phyloP scores from a whole-genome alignment of 2,329 filamentous ascomycete genomes.

The Chaetomium sp. region DNA sequence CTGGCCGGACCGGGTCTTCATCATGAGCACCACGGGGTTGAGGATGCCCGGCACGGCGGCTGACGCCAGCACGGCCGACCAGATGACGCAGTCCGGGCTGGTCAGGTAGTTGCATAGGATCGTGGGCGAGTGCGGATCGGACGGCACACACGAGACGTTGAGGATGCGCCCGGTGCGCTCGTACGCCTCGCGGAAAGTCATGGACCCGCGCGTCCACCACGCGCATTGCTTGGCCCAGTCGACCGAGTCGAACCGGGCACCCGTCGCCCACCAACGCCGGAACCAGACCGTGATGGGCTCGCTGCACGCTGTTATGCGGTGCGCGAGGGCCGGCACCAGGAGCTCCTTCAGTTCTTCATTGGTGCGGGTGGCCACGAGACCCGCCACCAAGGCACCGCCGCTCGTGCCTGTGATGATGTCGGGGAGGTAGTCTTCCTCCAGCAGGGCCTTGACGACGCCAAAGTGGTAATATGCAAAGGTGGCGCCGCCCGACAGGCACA shows the following conservation, averaged over 20 bases:
- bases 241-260: slow-evolving; percentile 86
- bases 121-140: slow-evolving; percentile 85
- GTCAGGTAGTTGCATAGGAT: slow-evolving; percentile 96
- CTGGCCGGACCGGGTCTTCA: slow-evolving; percentile 72
- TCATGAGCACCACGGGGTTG: slow-evolving; percentile 88
- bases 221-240: slow-evolving; percentile 80
- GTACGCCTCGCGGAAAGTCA: slow-evolving; percentile 93
- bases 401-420: slow-evolving; percentile 96
- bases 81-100: slow-evolving; percentile 93
- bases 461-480: slow-evolving; percentile 97
- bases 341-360: slow-evolving; percentile 83
- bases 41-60: slow-evolving; percentile 93
- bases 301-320: slow-evolving; percentile 76
- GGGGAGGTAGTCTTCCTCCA: slow-evolving; percentile 79
- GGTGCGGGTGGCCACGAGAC: slow-evolving; percentile 78
- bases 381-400: slow-evolving; percentile 85
- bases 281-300: slow-evolving; percentile 73
- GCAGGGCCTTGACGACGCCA: slow-evolving; percentile 79
- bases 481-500: slow-evolving; percentile 89
- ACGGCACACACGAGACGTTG: slow-evolving; percentile 92
- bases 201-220: slow-evolving; percentile 87
- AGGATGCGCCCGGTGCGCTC: slow-evolving; percentile 88
- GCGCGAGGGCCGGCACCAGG: slow-evolving; percentile 78
- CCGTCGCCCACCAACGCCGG: slow-evolving; percentile 82
- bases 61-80: slow-evolving; percentile 91